Percentiles rank a stretch among this genome's conserved stretches.
Conservation (phyloP, 148 eudicot genomes). For the Rhododendron williamsianum region DNA sequence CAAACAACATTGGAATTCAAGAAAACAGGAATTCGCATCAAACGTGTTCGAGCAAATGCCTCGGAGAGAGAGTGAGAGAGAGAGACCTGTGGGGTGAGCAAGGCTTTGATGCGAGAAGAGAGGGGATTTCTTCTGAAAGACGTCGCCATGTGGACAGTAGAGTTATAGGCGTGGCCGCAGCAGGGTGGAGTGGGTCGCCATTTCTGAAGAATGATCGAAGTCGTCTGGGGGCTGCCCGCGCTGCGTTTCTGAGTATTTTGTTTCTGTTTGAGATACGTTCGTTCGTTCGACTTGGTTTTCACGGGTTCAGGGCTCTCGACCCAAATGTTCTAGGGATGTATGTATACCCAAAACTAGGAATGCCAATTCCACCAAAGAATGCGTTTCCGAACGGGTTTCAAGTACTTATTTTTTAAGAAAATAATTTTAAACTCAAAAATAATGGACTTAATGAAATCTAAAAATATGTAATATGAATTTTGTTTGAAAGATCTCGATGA, state of each 20-base stretch:
- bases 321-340: background rate
- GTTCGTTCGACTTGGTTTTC: background rate
- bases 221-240: background rate
- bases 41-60: constrained; percentile 43
- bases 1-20: background rate
- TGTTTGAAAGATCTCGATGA: too few relatives aligned
- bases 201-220: background rate
- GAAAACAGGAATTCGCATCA: background rate
- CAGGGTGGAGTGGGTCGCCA: background rate
- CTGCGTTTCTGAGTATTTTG: too few relatives aligned
- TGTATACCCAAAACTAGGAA: too few relatives aligned
- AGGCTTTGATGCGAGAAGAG: constrained; percentile 20
- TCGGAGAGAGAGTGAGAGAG: constrained; percentile 1
- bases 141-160: background rate
- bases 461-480: too few relatives aligned
- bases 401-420: too few relatives aligned
- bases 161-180: constrained; percentile 1
- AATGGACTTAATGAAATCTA: too few relatives aligned
- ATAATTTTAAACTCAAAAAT: too few relatives aligned
- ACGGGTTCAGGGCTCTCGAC: background rate
- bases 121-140: constrained; percentile 11
- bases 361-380: too few relatives aligned
- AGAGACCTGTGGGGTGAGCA: constrained; percentile 24
- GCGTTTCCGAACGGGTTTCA: too few relatives aligned
- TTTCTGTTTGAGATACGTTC: background rate